Evolutionary conservation across 148 eudicot genomes (phyloP), one percentile per base, ranked within the genome.

Genomic region (Salicornia ramosissima): DNA sequence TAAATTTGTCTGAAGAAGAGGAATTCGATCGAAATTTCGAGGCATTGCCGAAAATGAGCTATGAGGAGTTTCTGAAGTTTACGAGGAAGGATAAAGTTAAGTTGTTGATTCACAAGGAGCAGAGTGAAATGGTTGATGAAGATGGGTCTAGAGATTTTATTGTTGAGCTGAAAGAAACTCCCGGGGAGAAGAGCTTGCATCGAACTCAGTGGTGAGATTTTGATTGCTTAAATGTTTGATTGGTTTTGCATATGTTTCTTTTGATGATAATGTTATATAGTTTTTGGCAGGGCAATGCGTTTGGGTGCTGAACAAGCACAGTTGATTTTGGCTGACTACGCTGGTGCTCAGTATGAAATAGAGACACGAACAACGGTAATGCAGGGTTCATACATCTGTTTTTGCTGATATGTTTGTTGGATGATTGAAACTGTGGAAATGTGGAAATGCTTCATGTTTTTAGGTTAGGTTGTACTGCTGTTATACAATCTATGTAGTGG

Each of bases 131-230:
- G 59, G n/a, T 77, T 19, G 56, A 64, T 29, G 85, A 73, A 46
- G 42, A 54, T 77, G 83, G 76, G 18, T 55, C 55, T 56, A 78
- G 79, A 54, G 86, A 82, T 71, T 92, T 87, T 75, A 74, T 92
- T 80, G 96, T 89, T 64, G 90, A 92, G 68, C 70, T 92, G 77
- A 87, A 92, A 56, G 88, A 87, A 53, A 81, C 85, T 74, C 91
- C 88, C 1, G 90, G 96, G 9, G 91, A 78, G 25, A 92, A 87
- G 75, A 84, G 79, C 49, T 82, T 92, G 83, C 96, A 85, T 74
- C 78, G 79, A 78, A 86, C 88, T 28, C 83, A 83, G 80, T 92
- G 97, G 93, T 92, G 74, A 54, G 79, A 66, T 53, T 64, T 28
- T 52, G 30, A 33, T 61, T 75, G 29, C 39, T 2, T 68, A 22